These are phyloP conservation scores for Penicillium cosmopolitanum DNA, from an alignment of 495 filamentous ascomycete species.

Conservation along the genomic window DNA sequence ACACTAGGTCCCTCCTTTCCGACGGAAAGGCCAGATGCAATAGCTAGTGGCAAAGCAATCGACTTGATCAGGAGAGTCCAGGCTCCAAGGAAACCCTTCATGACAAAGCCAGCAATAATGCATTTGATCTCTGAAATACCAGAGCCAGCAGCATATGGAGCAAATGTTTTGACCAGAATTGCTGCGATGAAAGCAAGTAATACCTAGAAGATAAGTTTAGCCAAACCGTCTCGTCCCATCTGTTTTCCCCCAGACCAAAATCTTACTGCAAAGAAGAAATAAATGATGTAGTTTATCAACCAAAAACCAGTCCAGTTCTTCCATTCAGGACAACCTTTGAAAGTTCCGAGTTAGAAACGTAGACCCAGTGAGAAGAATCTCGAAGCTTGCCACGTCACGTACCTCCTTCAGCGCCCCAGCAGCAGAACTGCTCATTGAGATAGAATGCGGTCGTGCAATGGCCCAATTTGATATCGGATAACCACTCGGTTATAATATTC, in stretches of 20 bases:
- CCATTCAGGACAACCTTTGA: conserved; percentile 82
- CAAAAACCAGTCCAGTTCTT: conserved; percentile 80
- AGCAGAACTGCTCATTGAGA: conserved; percentile 97
- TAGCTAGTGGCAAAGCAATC: conserved; percentile 85
- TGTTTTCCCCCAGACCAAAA: no score
- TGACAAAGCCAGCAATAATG: conserved; percentile 98
- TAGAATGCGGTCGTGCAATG: conserved; percentile 96
- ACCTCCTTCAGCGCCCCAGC: conserved; percentile 94
- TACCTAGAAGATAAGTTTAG: conserved; percentile 48
- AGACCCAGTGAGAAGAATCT: neutral
- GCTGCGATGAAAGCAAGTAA: conserved; percentile 83
- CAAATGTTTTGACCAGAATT: conserved; percentile 86
- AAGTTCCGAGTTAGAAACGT: neutral
- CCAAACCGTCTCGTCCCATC: no score
- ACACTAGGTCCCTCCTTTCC: conserved; percentile 98
- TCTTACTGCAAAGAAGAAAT: conserved; percentile 84
- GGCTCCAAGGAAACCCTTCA: conserved; percentile 95
- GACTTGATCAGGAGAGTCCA: conserved; percentile 96
- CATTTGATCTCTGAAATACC: conserved; percentile 99
- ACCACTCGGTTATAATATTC: conserved; percentile 96
- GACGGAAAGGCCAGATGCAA: conserved; percentile 92
- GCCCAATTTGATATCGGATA: conserved; percentile 93
- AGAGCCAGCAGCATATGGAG: conserved; percentile 94
- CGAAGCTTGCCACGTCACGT: conserved; percentile 30
- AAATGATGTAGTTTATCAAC: conserved; percentile 83